phyloP scores from a whole-genome alignment of 352 stramenopile species.

The Phytophthora hibernalis region DNA sequence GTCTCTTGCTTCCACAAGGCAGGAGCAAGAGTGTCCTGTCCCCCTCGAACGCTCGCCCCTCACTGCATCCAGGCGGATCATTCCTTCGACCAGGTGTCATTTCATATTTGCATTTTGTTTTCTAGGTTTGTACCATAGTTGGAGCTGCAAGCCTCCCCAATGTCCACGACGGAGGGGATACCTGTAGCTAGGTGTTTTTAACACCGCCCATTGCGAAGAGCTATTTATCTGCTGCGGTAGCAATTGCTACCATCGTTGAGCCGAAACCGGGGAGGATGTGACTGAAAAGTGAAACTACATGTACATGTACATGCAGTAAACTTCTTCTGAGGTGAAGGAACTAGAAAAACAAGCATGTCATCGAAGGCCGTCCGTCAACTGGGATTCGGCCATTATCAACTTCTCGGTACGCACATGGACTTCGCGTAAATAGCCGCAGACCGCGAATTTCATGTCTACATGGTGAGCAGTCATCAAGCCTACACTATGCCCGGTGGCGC shows the following conservation, averaged over 20 bases:
- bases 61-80: slow-evolving; percentile 17
- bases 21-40: slow-evolving; percentile 31
- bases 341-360: slow-evolving; percentile 7
- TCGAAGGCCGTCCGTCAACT: not conserved
- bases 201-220: slow-evolving; percentile 72
- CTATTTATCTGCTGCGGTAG: slow-evolving; percentile 16
- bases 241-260: not conserved
- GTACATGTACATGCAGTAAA: too few species aligned
- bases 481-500: not conserved
- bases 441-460: not conserved
- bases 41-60: slow-evolving; percentile 4
- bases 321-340: too few species aligned
- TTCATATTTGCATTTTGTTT: slow-evolving; percentile 52
- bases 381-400: slow-evolving; percentile 16
- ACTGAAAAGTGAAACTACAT: too few species aligned
- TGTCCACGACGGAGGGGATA: slow-evolving; percentile 13
- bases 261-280: too few species aligned
- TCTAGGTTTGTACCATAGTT: slow-evolving; percentile 78
- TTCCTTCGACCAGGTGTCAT: slow-evolving; percentile 38
- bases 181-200: slow-evolving; percentile 83
- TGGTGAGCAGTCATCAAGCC: not conserved
- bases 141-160: slow-evolving; percentile 25
- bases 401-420: slow-evolving; percentile 9
- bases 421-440: not conserved
- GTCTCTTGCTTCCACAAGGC: slow-evolving; percentile 34